These are phyloP conservation scores for Fagopyrum esculentum DNA, from an alignment of 148 eudicot species.

Conservation along the genomic window DNA sequence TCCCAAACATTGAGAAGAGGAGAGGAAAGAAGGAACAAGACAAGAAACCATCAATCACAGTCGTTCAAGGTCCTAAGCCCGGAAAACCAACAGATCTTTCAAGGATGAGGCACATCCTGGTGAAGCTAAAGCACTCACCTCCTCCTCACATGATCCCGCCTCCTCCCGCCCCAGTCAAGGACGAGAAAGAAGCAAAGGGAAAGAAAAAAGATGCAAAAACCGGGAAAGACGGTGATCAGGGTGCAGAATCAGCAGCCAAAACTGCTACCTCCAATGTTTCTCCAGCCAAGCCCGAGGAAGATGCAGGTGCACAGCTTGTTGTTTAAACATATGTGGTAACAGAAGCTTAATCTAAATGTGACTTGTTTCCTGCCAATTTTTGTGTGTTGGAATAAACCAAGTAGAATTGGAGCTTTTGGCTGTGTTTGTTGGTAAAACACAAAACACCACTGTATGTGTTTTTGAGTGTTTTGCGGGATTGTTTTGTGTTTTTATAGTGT, in stretches of 20 bases:
- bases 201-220: slow-evolving; percentile 10
- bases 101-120: slow-evolving; percentile 80
- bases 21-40: slow-evolving; percentile 93
- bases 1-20: slow-evolving; percentile 77
- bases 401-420: neutral
- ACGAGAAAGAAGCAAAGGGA: slow-evolving; percentile 47
- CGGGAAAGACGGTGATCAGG: slow-evolving; percentile 18
- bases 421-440: no score
- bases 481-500: no score
- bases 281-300: slow-evolving; percentile 6
- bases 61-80: slow-evolving; percentile 96
- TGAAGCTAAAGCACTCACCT: slow-evolving; percentile 89
- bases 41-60: slow-evolving; percentile 79
- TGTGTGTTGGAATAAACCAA: neutral
- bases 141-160: slow-evolving; percentile 87
- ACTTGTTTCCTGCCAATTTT: neutral
- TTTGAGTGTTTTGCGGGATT: no score
- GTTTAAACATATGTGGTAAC: neutral
- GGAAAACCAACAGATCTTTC: slow-evolving; percentile 97
- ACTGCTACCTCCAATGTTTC: slow-evolving; percentile 28
- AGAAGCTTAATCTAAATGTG: neutral
- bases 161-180: slow-evolving; percentile 56
- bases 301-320: neutral
- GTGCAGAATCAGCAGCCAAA: slow-evolving; percentile 27
- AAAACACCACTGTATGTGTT: no score